Base-by-base conservation (phyloP, 1,284 basidiomycete species). In the Marasmius tenuissimus region DNA sequence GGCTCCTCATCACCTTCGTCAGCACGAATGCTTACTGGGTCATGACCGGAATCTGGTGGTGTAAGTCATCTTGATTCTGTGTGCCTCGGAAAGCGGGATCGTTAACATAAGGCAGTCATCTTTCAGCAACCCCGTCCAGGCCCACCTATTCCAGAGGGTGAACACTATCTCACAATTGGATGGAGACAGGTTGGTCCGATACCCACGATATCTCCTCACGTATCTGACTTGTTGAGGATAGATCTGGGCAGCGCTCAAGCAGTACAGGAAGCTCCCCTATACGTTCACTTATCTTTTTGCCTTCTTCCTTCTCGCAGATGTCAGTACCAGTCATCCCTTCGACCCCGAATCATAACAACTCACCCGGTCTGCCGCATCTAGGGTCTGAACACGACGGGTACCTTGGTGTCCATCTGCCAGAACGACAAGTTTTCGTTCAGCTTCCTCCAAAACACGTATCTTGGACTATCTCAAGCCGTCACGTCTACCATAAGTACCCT, bases 301-400 rank as follows among this genome's bases (percentile, higher is more conserved):
- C 0, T 92, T 86, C 76, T 93, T 93, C 80, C 80, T 93, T 11
- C 81, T 93, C 18, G 88, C 91, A 6, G 90, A 92, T 69, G 91
- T 86, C 64, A 58, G 82, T n/a, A 38, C 18, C 60, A 56, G 54
- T 11, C 11, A 52, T 61, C 49, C 35, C 18, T 59, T n/a, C 50
- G 27, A 27, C 10, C 22, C 10, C 34, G 52, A n/a, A 39, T 62
- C 50, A 59, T 57, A 18, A 55, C 52, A 18, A 55, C 52, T 49
- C 47, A 34, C 11, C 27, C 27, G 27, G 22, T 37, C 27, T 45
- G 40, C 11, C 49, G 42, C 47, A 45, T 8, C 6, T 63, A 92
- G 89, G 89, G 89, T 7, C 73, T 93, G 38, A 92, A 92, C 72
- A 93, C 91, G 0, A 92, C 91, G 0, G 85, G 87, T 12, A 93